Conservation (phyloP, 371 early-diverging fungal species). For the Apophysomyces trapeziformis region DNA sequence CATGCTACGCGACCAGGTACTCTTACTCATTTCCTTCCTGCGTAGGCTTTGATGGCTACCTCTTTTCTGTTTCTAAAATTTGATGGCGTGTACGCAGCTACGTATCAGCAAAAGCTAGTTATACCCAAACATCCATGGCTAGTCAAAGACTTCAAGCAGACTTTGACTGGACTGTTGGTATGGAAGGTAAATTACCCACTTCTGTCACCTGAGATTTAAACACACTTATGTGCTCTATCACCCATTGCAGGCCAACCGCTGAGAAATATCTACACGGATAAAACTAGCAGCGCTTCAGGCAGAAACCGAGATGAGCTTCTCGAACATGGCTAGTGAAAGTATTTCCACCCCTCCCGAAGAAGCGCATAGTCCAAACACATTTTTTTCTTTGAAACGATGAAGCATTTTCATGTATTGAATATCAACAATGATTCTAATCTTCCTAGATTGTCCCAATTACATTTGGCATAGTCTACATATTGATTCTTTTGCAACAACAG, state of each 20-base stretch:
- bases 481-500: not conserved
- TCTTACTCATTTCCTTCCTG: too few relatives aligned
- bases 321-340: slow-evolving; percentile 3
- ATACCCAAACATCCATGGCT: not conserved
- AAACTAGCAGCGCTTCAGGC: not conserved
- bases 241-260: not conserved
- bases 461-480: not conserved
- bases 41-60: too few relatives aligned
- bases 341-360: not conserved
- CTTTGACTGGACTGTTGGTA: not conserved
- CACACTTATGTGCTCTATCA: not conserved
- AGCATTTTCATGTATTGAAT: not conserved
- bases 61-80: too few relatives aligned
- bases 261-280: not conserved
- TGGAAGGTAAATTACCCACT: not conserved
- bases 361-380: slow-evolving; percentile 1
- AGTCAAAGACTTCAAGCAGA: slow-evolving; percentile 4
- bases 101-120: not conserved
- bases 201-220: not conserved
- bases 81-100: not conserved
- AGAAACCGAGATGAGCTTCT: slow-evolving; percentile 4
- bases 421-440: slow-evolving; percentile 6
- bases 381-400: not conserved
- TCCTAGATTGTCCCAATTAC: not conserved
- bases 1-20: too few relatives aligned